Evolutionary conservation across 1,284 basidiomycete species (phyloP).

Genomic region (Rhodotorula sp.): DNA sequence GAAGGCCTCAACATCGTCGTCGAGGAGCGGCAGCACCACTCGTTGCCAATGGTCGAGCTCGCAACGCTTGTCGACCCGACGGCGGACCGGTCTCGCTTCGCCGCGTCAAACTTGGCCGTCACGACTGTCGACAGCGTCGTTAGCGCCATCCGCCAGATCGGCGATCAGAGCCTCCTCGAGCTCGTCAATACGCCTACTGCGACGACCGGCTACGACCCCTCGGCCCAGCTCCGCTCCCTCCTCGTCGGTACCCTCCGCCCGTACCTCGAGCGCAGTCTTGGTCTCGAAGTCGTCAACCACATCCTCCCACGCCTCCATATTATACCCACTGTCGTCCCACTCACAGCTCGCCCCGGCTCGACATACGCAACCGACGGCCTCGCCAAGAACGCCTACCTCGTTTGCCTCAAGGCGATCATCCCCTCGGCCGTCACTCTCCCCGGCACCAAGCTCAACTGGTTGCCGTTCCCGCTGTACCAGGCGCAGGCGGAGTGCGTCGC

Average conservation of each 20-base stretch:
- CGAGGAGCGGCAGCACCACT: constrained; percentile 48
- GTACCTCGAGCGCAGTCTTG: constrained; percentile 23
- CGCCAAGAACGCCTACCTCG: constrained; percentile 47
- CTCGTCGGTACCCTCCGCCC: constrained; percentile 24
- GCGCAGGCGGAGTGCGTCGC: constrained; percentile 51
- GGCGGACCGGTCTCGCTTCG: neutral
- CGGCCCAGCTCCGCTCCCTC: constrained; percentile 17
- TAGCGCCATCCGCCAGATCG: constrained; percentile 7
- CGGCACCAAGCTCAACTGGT: constrained; percentile 48
- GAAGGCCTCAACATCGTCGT: constrained; percentile 52
- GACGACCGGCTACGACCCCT: constrained; percentile 42
- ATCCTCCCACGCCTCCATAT: constrained; percentile 30
- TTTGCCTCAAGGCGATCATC: constrained; percentile 52
- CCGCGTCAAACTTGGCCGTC: neutral
- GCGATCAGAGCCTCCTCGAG: constrained; percentile 23
- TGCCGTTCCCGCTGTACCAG: constrained; percentile 52
- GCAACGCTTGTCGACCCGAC: constrained; percentile 44
- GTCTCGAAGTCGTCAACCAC: constrained; percentile 4
- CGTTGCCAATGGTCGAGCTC: constrained; percentile 51
- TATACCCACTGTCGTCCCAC: constrained; percentile 33
- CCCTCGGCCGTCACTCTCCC: constrained; percentile 50
- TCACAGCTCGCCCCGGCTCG: constrained; percentile 39
- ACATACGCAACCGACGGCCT: constrained; percentile 18
- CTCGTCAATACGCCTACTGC: constrained; percentile 9
- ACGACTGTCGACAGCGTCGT: constrained; percentile 22